Conservation (phyloP, 2,329 filamentous ascomycete species). For the Xylariaceae sp. region DNA sequence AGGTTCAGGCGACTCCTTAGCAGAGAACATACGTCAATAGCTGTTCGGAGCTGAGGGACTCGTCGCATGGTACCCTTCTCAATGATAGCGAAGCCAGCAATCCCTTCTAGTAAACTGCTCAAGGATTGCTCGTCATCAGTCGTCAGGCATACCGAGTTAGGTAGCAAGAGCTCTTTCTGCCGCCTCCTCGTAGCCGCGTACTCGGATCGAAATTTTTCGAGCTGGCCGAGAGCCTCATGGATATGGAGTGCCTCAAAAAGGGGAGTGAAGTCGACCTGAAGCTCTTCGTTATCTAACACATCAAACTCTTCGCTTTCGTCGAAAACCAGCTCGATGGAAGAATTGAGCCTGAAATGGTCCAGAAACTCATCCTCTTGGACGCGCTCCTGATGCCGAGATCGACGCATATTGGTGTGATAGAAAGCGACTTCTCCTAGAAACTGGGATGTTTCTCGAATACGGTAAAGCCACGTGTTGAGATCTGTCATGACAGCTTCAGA, state of each 20-base stretch:
- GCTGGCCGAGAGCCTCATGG: constrained; percentile 88
- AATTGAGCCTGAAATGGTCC: constrained; percentile 85
- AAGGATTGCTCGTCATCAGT: constrained; percentile 81
- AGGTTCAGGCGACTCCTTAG: not conserved
- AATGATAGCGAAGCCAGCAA: constrained; percentile 94
- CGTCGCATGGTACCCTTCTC: constrained; percentile 90
- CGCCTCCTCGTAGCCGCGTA: constrained; percentile 87
- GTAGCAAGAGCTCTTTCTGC: constrained; percentile 88
- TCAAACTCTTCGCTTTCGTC: constrained; percentile 96
- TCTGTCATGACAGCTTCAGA: constrained; percentile 97
- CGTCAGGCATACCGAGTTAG: constrained; percentile 68
- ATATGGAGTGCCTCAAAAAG: constrained; percentile 95
- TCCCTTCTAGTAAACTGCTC: constrained; percentile 88
- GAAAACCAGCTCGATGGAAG: constrained; percentile 88
- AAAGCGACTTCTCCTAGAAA: constrained; percentile 95
- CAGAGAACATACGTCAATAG: constrained; percentile 64
- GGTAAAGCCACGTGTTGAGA: constrained; percentile 92
- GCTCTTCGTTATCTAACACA: constrained; percentile 88
- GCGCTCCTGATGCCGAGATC: constrained; percentile 77
- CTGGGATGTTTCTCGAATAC: constrained; percentile 92
- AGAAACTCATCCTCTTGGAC: constrained; percentile 72
- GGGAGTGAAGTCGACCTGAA: constrained; percentile 91
- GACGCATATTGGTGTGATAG: constrained; percentile 87
- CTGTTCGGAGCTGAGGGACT: constrained; percentile 75
- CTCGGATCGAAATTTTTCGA: constrained; percentile 83